phyloP scores from a whole-genome alignment of 1,284 basidiomycete genomes.

The Exobasidium rhododendri region DNA sequence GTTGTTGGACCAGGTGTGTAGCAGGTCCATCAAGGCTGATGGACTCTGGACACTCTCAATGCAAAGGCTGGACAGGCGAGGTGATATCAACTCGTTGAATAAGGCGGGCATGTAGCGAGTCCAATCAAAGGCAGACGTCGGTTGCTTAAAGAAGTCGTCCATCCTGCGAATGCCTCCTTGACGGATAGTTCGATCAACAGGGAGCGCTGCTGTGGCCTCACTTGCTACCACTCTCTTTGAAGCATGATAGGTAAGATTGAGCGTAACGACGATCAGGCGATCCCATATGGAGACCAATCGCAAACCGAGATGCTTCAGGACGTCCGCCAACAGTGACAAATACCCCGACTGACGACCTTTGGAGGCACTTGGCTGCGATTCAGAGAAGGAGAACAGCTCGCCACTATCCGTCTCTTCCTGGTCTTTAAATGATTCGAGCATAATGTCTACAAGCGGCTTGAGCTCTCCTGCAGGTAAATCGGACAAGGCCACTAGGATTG shows the following conservation, averaged over 20 bases:
- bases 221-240: constrained; percentile 2
- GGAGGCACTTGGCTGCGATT: constrained; percentile 24
- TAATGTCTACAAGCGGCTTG: constrained; percentile 75
- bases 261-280: constrained; percentile 30
- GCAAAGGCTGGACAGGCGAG: constrained; percentile 72
- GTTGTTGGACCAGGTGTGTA: constrained; percentile 72
- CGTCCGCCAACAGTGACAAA: constrained; percentile 56
- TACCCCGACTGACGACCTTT: constrained; percentile 39
- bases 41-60: constrained; percentile 88
- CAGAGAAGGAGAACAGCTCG: constrained; percentile 30
- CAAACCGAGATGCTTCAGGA: constrained; percentile 45
- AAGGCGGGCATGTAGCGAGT: constrained; percentile 66
- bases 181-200: constrained; percentile 61
- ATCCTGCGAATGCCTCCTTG: constrained; percentile 81
- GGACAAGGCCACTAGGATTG: constrained; percentile 71
- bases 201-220: constrained; percentile 4
- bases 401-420: constrained; percentile 20
- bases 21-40: constrained; percentile 81
- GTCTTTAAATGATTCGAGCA: constrained; percentile 73
- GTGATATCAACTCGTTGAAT: constrained; percentile 74
- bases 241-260: constrained; percentile 45
- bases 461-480: constrained; percentile 74
- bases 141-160: constrained; percentile 75
- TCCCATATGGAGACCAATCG: constrained; percentile 36
- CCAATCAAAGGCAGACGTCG: constrained; percentile 67